These are phyloP conservation scores for Onygenales sp. DNA, from an alignment of 2,329 filamentous ascomycete genomes.

Conservation along the genomic window DNA sequence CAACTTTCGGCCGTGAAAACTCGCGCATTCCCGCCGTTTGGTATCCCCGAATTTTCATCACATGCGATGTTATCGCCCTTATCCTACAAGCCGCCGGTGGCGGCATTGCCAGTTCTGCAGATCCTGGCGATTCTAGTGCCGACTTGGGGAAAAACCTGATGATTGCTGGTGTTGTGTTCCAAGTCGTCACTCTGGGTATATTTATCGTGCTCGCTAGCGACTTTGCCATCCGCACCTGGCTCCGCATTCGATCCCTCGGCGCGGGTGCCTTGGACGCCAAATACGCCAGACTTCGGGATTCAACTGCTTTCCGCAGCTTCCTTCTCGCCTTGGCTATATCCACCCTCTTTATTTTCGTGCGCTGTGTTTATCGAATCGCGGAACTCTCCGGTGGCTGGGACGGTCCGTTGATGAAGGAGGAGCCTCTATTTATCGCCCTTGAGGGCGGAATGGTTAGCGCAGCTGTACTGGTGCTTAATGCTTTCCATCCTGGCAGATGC, in stretches of 20 bases:
- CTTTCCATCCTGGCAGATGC: conserved; percentile 36
- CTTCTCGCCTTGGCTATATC: conserved; percentile 30
- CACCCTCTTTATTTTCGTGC: conserved; percentile 37
- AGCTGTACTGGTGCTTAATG: conserved; percentile 36
- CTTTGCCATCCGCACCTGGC: conserved; percentile 30
- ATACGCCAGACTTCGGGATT: conserved; percentile 18
- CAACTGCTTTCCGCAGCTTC: conserved; percentile 30
- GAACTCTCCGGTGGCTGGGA: conserved; percentile 41
- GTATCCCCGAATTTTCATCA: conserved; percentile 44
- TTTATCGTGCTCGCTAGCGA: conserved; percentile 46
- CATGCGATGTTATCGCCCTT: conserved; percentile 53
- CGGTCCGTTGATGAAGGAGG: conserved; percentile 39
- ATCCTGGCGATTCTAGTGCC: conserved; percentile 24
- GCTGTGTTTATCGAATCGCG: conserved; percentile 42
- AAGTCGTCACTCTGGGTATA: conserved; percentile 48
- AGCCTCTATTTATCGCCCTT: conserved; percentile 43
- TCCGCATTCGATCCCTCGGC: conserved; percentile 7
- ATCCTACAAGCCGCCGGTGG: conserved; percentile 53
- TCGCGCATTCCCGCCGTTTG: conserved; percentile 23
- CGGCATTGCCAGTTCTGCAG: conserved; percentile 41
- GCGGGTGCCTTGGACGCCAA: conserved; percentile 5
- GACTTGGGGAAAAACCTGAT: conserved; percentile 50
- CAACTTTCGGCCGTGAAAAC: conserved; percentile 23
- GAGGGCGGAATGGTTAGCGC: conserved; percentile 47
- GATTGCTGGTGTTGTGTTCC: conserved; percentile 54